Percentiles rank a stretch among this genome's conserved stretches.
These are phyloP conservation scores for Cordyceps militaris DNA, from an alignment of 2,329 filamentous ascomycete genomes.

Conservation along the genomic window DNA sequence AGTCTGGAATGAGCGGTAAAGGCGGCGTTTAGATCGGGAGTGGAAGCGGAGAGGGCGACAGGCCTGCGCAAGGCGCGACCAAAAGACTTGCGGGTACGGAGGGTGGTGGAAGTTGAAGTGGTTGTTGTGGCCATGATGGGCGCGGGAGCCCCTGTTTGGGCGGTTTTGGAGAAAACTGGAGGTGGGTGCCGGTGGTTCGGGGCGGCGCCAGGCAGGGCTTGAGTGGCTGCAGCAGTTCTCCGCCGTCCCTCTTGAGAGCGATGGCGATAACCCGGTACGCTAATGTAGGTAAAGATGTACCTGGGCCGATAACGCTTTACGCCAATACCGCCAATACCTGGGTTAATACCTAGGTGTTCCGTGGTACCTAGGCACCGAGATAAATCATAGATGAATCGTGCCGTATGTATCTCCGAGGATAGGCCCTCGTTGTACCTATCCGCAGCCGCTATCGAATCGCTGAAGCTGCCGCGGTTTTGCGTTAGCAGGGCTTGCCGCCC, in stretches of 20 bases:
- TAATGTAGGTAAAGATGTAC: no score
- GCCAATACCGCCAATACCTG: no score
- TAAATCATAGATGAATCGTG: no score
- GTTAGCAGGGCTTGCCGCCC: not conserved
- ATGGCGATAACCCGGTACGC: no score
- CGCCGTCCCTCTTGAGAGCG: no score
- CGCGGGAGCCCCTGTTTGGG: constrained; percentile 4
- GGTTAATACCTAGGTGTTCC: no score
- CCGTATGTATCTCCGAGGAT: no score
- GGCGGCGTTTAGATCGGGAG: constrained; percentile 49
- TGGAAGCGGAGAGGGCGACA: constrained; percentile 42
- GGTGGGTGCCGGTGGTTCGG: not conserved
- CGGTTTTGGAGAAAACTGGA: not conserved
- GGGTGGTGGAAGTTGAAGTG: constrained; percentile 13
- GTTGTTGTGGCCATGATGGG: constrained; percentile 13
- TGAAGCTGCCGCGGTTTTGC: no score
- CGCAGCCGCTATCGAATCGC: no score
- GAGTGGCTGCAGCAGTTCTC: not conserved
- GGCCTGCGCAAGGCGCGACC: constrained; percentile 38
- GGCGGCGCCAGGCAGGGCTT: not conserved
- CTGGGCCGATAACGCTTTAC: no score
- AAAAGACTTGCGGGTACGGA: constrained; percentile 13
- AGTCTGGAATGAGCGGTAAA: constrained; percentile 45
- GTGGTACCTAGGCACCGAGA: no score
- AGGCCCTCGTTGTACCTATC: no score